These are phyloP conservation scores for Cytospora leucostoma DNA, from an alignment of 2,329 filamentous ascomycete genomes.

Conservation along the genomic window DNA sequence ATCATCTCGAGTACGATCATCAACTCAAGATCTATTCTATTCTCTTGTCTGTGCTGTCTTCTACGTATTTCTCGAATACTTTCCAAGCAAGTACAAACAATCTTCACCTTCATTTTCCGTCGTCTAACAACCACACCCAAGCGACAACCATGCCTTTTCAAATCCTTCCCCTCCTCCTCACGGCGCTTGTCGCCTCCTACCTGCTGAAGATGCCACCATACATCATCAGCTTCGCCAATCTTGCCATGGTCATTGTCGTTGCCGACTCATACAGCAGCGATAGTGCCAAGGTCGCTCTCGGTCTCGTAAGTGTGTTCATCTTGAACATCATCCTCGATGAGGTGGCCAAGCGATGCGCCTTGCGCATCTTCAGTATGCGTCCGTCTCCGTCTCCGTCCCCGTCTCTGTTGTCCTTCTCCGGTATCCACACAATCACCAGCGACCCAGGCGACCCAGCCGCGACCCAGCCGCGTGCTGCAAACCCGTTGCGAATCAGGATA, in stretches of 20 bases:
- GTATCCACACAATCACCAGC: neutral
- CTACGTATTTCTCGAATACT: neutral
- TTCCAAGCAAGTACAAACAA: neutral
- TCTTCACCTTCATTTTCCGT: neutral
- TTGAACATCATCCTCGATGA: neutral
- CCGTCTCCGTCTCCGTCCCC: neutral
- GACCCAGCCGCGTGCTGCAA: neutral
- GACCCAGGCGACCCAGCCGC: no score
- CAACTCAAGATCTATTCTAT: neutral
- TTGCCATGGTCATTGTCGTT: neutral
- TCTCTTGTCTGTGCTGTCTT: neutral
- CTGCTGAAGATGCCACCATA: constrained; percentile 4
- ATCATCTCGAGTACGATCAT: neutral
- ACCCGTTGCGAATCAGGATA: neutral
- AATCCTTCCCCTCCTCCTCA: neutral
- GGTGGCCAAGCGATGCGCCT: neutral
- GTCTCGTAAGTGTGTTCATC: neutral
- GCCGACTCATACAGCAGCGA: constrained; percentile 6
- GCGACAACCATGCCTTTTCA: neutral
- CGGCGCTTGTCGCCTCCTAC: constrained; percentile 1
- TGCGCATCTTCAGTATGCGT: neutral
- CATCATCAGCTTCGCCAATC: neutral
- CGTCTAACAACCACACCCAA: neutral
- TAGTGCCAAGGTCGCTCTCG: neutral
- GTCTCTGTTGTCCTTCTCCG: neutral